Conservation (phyloP, 495 filamentous ascomycete species). For the Chaetomium fimeti region DNA sequence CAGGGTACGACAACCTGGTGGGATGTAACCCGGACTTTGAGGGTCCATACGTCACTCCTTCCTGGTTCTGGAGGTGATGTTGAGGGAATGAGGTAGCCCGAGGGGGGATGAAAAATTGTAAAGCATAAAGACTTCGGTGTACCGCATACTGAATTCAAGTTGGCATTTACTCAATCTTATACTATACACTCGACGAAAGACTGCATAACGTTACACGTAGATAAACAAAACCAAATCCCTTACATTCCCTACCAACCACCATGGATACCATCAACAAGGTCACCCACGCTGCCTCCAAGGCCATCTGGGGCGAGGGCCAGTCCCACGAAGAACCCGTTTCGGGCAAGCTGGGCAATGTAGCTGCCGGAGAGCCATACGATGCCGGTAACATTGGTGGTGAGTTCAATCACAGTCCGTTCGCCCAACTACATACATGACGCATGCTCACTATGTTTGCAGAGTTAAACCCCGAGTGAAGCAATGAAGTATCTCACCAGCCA, state of each 20-base stretch:
- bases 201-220: no score
- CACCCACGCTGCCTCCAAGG: constrained; percentile 45
- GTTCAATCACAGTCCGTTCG: not conserved
- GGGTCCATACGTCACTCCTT: constrained; percentile 11
- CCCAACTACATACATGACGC: not conserved
- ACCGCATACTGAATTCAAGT: no score
- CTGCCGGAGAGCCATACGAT: constrained; percentile 60
- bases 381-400: constrained; percentile 53
- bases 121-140: constrained; percentile 7
- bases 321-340: constrained; percentile 52
- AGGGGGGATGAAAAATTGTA: not conserved
- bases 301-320: constrained; percentile 50
- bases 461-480: not conserved
- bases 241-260: constrained; percentile 4
- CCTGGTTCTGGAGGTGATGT: not conserved
- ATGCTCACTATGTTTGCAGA: not conserved
- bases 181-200: no score
- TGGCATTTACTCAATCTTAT: no score
- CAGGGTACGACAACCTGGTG: no score
- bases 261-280: constrained; percentile 59
- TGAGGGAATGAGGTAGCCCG: constrained; percentile 9
- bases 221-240: not conserved
- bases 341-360: constrained; percentile 51
- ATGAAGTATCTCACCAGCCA: not conserved
- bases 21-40: not conserved